These are phyloP conservation scores for Xylaria sp. DNA, from an alignment of 2,329 filamentous ascomycete species.

Conservation along the genomic window DNA sequence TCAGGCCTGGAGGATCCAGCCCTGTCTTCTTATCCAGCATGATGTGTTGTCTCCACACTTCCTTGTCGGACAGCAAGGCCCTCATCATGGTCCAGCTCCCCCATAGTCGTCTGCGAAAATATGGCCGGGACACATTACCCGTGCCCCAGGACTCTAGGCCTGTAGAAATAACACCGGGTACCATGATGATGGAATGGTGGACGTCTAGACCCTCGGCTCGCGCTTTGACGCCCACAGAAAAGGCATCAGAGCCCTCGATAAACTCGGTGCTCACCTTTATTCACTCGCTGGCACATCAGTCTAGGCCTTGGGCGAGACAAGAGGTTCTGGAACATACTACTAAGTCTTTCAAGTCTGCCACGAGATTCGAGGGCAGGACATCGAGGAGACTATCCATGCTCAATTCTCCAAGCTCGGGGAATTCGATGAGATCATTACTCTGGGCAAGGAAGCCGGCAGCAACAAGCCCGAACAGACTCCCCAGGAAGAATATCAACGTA, in stretches of 20 bases:
- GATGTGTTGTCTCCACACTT: slow-evolving; percentile 93
- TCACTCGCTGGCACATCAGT: slow-evolving; percentile 37
- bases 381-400: slow-evolving; percentile 89
- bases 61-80: slow-evolving; percentile 90
- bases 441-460: slow-evolving; percentile 89
- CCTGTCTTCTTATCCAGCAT: slow-evolving; percentile 95
- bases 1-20: slow-evolving; percentile 88
- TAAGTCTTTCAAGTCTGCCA: slow-evolving; percentile 86
- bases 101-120: slow-evolving; percentile 95
- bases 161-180: slow-evolving; percentile 96
- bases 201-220: slow-evolving; percentile 82
- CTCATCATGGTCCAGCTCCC: slow-evolving; percentile 99
- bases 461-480: slow-evolving; percentile 90
- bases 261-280: slow-evolving; percentile 85
- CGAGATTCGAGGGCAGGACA: slow-evolving; percentile 84
- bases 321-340: slow-evolving; percentile 66
- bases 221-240: slow-evolving; percentile 87
- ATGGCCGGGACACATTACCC: slow-evolving; percentile 81
- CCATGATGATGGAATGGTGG: slow-evolving; percentile 92
- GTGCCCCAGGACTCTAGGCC: slow-evolving; percentile 98
- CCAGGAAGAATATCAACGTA: slow-evolving; percentile 85
- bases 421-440: slow-evolving; percentile 87
- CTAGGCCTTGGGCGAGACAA: not conserved
- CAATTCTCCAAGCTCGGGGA: slow-evolving; percentile 75
- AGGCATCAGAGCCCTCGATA: slow-evolving; percentile 90